Base-by-base conservation (phyloP, 306 rosid genomes). In the Castanospermum australe region DNA sequence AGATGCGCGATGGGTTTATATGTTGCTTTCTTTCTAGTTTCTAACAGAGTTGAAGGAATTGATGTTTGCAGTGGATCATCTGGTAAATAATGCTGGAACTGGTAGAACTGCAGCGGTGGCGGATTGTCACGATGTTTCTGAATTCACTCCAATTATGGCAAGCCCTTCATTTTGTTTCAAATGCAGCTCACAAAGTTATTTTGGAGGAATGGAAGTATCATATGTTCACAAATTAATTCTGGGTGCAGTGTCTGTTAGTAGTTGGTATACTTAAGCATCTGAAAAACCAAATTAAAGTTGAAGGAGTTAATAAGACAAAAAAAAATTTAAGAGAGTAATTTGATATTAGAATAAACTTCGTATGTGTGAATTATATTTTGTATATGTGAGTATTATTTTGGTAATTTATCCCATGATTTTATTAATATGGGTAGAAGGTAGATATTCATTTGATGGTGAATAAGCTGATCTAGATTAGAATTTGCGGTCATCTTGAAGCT, bases 41-140 rank as follows among this genome's bases (percentile, higher is more conserved):
- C 7, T 56, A n/a, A 33, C 25, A 77, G 4, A n/a, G 3, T 45
- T 57, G 32, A 64, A 9, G 18, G 39, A 47, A 44, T 44, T 47
- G 15, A 67, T 72, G 77, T 73, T 60, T n/a, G n/a, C 89, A 92
- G 97, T 92, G 89, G 93, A 94, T 55, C 96, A 90, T 80, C 85
- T 94, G 47, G 97, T 94, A 30, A 92, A 87, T 82, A 90, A 92
- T 72, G 97, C 94, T 54, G 93, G 92, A 48, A 79, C 80, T 20
- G 8, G 10, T 22, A 17, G 21, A 1, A 7, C 5, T 17, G 11
- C 50, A 32, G 0, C 17, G 75, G 79, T 92, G 65, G 90, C 90
- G 75, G 84, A 92, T 25, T 14, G 5, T 22, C 6, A 0, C 11
- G 62, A 78, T 67, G n/a, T 41, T 60, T 78, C 76, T 25, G 50